phyloP scores from a whole-genome alignment of 345 rosid species.

The Populus ilicifolia region DNA sequence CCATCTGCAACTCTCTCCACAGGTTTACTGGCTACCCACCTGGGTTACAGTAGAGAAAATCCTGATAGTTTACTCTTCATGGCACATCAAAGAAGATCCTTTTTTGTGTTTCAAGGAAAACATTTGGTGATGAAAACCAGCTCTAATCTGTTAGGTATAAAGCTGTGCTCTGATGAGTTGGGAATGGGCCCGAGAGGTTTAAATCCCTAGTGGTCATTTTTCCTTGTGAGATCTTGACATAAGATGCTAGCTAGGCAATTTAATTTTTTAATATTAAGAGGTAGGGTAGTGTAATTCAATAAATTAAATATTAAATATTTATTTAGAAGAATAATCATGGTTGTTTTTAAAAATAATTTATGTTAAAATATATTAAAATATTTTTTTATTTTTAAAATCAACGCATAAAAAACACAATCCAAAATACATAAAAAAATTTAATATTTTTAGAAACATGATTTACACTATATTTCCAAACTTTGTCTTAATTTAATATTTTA shows the following conservation, averaged over 20 bases:
- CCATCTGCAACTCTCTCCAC: not conserved
- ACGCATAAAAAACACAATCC: too few relatives aligned
- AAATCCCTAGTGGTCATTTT: conserved; percentile 19
- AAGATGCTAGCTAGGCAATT: not conserved
- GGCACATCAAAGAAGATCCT: not conserved
- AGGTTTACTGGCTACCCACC: not conserved
- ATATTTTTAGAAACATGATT: too few relatives aligned
- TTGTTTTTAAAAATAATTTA: too few relatives aligned
- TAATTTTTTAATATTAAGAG: too few relatives aligned
- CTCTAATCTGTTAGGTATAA: conserved; percentile 18
- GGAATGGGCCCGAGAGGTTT: conserved; percentile 21
- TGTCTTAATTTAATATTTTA: too few relatives aligned
- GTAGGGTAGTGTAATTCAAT: too few relatives aligned
- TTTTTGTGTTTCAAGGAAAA: not conserved
- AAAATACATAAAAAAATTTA: too few relatives aligned
- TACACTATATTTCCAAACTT: too few relatives aligned
- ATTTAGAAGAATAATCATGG: too few relatives aligned
- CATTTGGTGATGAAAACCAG: not conserved
- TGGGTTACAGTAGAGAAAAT: not conserved
- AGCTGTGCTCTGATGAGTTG: conserved; percentile 11
- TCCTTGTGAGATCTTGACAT: conserved; percentile 26
- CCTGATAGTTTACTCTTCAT: not conserved
- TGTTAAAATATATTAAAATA: too few relatives aligned
- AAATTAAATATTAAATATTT: too few relatives aligned
- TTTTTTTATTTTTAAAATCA: too few relatives aligned